phyloP scores from a whole-genome alignment of 495 filamentous ascomycete species.

The Astrocystis sublimbata region DNA sequence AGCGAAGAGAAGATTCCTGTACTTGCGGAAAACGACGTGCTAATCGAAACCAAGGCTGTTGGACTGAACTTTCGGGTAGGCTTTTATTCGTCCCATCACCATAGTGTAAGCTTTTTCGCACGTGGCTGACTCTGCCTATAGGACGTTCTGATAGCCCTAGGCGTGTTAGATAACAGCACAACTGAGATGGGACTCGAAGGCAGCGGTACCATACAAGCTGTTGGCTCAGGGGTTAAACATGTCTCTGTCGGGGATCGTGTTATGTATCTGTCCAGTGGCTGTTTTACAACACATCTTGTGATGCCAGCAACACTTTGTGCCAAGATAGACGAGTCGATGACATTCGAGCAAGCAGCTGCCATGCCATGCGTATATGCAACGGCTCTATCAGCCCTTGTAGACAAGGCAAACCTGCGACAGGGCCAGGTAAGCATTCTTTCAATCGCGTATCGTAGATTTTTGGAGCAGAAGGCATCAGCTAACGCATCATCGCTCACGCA shows the following conservation, averaged over 20 bases:
- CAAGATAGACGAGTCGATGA: slow-evolving; percentile 42
- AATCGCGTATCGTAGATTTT: too few species aligned
- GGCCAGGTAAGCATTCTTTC: slow-evolving; percentile 27
- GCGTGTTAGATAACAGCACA: slow-evolving; percentile 29
- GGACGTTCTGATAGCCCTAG: slow-evolving; percentile 37
- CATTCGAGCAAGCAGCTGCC: slow-evolving; percentile 46
- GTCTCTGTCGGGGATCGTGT: slow-evolving; percentile 42
- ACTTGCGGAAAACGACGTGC: slow-evolving; percentile 12
- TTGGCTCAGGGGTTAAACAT: slow-evolving; percentile 29
- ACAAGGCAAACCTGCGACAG: slow-evolving; percentile 30
- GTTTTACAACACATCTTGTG: background rate
- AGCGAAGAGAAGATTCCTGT: background rate
- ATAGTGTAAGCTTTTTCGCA: background rate
- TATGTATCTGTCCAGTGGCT: background rate
- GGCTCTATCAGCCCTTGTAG: slow-evolving; percentile 43
- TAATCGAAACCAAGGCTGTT: slow-evolving; percentile 23
- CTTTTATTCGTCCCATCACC: background rate
- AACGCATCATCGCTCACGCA: slow-evolving; percentile 39
- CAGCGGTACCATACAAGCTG: slow-evolving; percentile 30
- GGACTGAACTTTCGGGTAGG: slow-evolving; percentile 39
- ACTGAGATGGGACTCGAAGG: slow-evolving; percentile 24
- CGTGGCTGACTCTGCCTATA: too few species aligned
- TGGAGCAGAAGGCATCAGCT: too few species aligned
- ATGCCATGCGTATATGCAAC: slow-evolving; percentile 52
- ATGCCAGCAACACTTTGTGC: slow-evolving; percentile 11